A percentile compares a stretch with the other conserved stretches of the same genome.
These are phyloP conservation scores for Nakaseomyces nivariensis DNA, from an alignment of 1,139 yeast species.

Conservation along the genomic window DNA sequence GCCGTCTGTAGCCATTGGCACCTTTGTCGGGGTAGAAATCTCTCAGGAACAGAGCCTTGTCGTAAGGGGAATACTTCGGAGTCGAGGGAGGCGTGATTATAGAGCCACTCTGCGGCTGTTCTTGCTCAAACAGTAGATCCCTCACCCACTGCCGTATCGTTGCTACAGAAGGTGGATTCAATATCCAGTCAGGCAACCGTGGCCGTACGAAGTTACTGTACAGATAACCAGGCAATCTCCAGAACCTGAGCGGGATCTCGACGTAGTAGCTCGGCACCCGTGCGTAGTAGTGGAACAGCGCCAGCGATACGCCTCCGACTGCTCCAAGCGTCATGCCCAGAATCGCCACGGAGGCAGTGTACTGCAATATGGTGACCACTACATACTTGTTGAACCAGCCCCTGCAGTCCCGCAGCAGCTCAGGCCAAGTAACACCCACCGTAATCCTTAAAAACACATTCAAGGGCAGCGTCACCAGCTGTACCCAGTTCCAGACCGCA, in stretches of 20 bases:
- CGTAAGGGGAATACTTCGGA: slow-evolving; percentile 1
- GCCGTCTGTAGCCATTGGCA: background rate
- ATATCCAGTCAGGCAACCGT: background rate
- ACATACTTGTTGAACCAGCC: slow-evolving; percentile 6
- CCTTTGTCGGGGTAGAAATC: background rate
- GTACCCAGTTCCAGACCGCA: slow-evolving; percentile 11
- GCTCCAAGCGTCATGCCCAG: slow-evolving; percentile 1
- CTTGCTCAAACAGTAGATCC: background rate
- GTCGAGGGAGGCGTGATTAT: background rate
- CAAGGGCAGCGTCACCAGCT: slow-evolving; percentile 8
- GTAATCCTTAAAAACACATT: slow-evolving; percentile 5
- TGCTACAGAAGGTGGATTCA: too few species aligned
- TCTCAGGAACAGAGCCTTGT: background rate
- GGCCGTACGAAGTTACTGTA: background rate
- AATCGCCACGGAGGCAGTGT: slow-evolving; percentile 7
- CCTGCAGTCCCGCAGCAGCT: slow-evolving; percentile 6
- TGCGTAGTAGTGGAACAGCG: slow-evolving; percentile 1
- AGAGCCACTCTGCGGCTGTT: too few species aligned
- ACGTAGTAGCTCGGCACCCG: slow-evolving; percentile 4
- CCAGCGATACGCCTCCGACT: background rate
- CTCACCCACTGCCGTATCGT: background rate
- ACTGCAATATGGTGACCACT: slow-evolving; percentile 9
- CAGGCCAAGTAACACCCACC: slow-evolving; percentile 9
- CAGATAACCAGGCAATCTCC: background rate
- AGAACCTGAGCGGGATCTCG: slow-evolving; percentile 3